These are phyloP conservation scores for Gaeumannomyces sp. DNA, from an alignment of 2,329 filamentous ascomycete species.

Conservation along the genomic window DNA sequence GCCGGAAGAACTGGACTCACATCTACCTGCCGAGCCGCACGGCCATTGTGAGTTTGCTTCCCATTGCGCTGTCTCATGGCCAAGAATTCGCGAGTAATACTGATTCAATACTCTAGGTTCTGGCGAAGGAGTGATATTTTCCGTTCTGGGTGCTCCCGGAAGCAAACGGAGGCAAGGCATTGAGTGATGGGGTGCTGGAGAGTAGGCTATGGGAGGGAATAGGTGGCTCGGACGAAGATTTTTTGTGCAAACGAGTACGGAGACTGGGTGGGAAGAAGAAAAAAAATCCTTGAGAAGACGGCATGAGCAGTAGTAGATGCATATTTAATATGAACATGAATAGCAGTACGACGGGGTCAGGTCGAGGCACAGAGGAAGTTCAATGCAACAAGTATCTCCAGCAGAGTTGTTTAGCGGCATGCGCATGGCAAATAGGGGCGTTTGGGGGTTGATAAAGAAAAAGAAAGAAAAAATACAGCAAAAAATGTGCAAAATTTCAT, in stretches of 20 bases:
- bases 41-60: slow-evolving; percentile 61
- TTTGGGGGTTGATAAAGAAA: too few relatives aligned
- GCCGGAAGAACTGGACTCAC: slow-evolving; percentile 82
- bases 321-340: too few relatives aligned
- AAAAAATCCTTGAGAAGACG: neutral
- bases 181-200: neutral
- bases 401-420: too few relatives aligned
- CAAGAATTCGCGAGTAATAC: neutral
- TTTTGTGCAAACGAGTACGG: neutral
- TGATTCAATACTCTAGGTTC: neutral
- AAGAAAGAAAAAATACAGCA: too few relatives aligned
- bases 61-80: neutral
- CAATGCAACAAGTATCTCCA: too few relatives aligned
- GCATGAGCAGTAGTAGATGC: too few relatives aligned
- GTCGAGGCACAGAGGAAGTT: too few relatives aligned
- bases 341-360: too few relatives aligned
- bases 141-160: neutral
- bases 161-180: neutral
- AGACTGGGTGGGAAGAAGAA: neutral
- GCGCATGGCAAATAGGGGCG: too few relatives aligned
- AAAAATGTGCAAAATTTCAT: too few relatives aligned
- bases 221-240: neutral
- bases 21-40: slow-evolving; percentile 82
- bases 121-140: neutral
- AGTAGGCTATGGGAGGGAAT: neutral